Percentiles rank a stretch among this genome's conserved stretches.
Evolutionary conservation across 2,329 filamentous ascomycete species (phyloP).

Genomic region (Verticillium longisporum): DNA sequence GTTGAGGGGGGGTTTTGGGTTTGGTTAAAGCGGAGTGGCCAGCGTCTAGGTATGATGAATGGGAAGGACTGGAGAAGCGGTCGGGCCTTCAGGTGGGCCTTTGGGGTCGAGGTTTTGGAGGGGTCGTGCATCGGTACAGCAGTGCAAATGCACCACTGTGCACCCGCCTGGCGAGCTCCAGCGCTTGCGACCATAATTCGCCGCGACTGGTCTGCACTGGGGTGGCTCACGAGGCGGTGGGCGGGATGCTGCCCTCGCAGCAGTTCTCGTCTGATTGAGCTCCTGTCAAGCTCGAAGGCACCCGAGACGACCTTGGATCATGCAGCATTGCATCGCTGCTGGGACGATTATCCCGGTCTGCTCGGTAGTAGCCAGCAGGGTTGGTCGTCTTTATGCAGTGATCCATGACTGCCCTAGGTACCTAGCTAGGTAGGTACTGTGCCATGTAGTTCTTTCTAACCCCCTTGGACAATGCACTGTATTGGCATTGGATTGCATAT

Average conservation of each 20-base stretch:
- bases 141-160: neutral
- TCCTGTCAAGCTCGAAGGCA: neutral
- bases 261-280: constrained; percentile 10
- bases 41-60: neutral
- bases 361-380: neutral
- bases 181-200: neutral
- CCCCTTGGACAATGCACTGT: neutral
- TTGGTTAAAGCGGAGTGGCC: neutral
- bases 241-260: constrained; percentile 2
- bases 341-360: neutral
- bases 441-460: neutral
- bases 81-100: constrained; percentile 1
- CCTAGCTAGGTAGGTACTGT: no score
- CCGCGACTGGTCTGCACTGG: neutral
- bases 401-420: neutral
- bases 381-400: neutral
- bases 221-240: constrained; percentile 3
- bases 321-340: neutral
- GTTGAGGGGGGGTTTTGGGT: neutral
- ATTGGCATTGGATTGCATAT: neutral
- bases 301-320: neutral
- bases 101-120: constrained; percentile 6
- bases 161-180: neutral
- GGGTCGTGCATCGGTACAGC: constrained; percentile 3
- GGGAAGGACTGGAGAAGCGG: neutral